Percentiles rank a stretch among this genome's conserved stretches.
Conservation (phyloP, 202 grass and related monocot genomes). For the Digitaria exilis region DNA sequence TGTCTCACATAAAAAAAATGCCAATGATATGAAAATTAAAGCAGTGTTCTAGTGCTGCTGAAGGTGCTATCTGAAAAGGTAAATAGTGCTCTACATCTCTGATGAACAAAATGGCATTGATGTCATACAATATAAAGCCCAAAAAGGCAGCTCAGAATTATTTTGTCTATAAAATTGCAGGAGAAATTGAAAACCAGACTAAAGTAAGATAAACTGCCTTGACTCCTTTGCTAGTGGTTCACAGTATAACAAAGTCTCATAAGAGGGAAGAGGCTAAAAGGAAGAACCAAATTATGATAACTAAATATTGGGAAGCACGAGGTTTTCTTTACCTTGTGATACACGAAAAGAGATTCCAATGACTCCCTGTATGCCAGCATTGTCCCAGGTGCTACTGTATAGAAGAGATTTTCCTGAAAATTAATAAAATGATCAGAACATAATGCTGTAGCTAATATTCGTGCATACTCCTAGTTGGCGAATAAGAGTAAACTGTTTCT, state of each 20-base stretch:
- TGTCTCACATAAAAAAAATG: constrained; percentile 34
- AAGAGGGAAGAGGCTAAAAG: background rate
- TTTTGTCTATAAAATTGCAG: constrained; percentile 13
- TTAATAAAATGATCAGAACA: constrained; percentile 40
- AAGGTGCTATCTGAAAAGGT: constrained; percentile 7
- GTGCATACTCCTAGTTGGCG: constrained; percentile 11
- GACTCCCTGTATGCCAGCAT: constrained; percentile 90
- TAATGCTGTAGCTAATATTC: background rate
- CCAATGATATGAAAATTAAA: background rate
- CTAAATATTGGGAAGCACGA: constrained; percentile 27
- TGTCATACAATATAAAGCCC: background rate
- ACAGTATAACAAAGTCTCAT: constrained; percentile 13
- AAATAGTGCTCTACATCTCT: background rate
- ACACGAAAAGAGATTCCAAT: constrained; percentile 68
- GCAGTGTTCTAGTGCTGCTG: constrained; percentile 8
- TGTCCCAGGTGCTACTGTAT: constrained; percentile 73
- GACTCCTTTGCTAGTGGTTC: background rate
- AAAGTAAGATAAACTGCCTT: constrained; percentile 18
- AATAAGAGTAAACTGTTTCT: constrained; percentile 27
- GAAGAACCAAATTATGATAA: constrained; percentile 17
- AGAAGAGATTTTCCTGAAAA: constrained; percentile 86
- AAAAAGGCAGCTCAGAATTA: constrained; percentile 5
- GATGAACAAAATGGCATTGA: background rate
- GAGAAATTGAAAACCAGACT: background rate
- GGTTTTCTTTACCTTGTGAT: constrained; percentile 65